These are phyloP conservation scores for Clonostachys byssicola DNA, from an alignment of 2,329 filamentous ascomycete genomes.

Conservation along the genomic window DNA sequence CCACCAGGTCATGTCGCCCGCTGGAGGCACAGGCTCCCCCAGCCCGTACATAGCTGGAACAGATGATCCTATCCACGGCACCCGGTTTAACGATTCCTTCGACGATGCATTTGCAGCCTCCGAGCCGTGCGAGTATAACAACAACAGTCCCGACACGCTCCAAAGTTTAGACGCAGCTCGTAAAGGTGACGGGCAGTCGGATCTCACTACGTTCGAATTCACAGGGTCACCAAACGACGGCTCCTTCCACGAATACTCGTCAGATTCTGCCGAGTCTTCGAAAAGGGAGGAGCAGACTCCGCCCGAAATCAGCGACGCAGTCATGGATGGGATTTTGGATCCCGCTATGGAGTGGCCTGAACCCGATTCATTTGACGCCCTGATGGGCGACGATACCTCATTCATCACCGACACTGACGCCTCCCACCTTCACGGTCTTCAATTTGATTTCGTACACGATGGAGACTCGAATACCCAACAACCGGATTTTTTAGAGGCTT, in stretches of 20 bases:
- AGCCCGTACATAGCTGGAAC: constrained; percentile 5
- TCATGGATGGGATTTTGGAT: not conserved
- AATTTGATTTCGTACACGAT: too few species aligned
- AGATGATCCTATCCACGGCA: constrained; percentile 1
- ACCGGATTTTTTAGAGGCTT: too few species aligned
- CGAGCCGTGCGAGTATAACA: constrained; percentile 2
- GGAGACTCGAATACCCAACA: too few species aligned
- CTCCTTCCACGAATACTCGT: constrained; percentile 5
- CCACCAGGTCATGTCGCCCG: constrained; percentile 2
- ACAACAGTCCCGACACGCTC: constrained; percentile 5
- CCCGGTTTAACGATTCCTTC: constrained; percentile 2
- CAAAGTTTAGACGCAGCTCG: constrained; percentile 3
- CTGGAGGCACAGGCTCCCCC: constrained; percentile 2
- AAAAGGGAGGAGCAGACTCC: not conserved
- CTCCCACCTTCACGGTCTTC: not conserved
- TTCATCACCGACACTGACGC: constrained; percentile 1
- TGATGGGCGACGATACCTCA: not conserved
- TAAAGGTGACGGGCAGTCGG: not conserved
- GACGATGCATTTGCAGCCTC: constrained; percentile 3
- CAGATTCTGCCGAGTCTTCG: constrained; percentile 5
- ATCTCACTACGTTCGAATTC: not conserved
- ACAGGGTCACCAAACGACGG: constrained; percentile 3
- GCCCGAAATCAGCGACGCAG: not conserved
- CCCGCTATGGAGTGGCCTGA: not conserved
- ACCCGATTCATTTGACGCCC: not conserved